These are phyloP conservation scores for Eimeria maxima DNA, from an alignment of 169 alveolate species.

Conservation along the genomic window DNA sequence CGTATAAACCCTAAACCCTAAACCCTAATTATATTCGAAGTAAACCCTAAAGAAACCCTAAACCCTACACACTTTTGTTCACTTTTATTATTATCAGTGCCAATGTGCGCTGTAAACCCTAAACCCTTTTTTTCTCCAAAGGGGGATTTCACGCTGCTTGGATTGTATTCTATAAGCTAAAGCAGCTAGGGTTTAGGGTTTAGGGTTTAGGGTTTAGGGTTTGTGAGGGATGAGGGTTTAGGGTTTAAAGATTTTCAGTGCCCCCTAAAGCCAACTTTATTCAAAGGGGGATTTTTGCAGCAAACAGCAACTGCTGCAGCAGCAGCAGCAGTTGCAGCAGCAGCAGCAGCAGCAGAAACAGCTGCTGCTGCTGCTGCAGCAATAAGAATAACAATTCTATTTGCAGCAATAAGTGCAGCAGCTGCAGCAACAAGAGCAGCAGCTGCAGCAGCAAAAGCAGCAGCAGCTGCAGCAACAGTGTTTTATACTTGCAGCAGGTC, in stretches of 20 bases:
- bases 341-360: background rate
- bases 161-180: too few relatives aligned
- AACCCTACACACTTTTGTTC: too few relatives aligned
- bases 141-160: too few relatives aligned
- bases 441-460: constrained; percentile 16
- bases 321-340: constrained; percentile 11
- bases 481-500: background rate
- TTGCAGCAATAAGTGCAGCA: background rate
- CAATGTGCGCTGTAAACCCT: too few relatives aligned
- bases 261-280: too few relatives aligned
- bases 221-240: too few relatives aligned
- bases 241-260: too few relatives aligned
- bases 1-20: constrained; percentile 5
- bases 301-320: constrained; percentile 81
- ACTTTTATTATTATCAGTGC: too few relatives aligned
- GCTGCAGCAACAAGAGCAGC: background rate
- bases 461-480: background rate
- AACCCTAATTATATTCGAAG: too few relatives aligned
- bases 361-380: background rate
- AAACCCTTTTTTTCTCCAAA: background rate
- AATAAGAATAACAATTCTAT: background rate
- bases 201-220: constrained; percentile 33
- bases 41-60: too few relatives aligned
- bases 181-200: constrained; percentile 10
- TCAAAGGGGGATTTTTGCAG: background rate